Evolutionary conservation across 164 flowering plant genomes (phyloP), one percentile per base, ranked within the genome.

Genomic region (Chimonanthus salicifolius): DNA sequence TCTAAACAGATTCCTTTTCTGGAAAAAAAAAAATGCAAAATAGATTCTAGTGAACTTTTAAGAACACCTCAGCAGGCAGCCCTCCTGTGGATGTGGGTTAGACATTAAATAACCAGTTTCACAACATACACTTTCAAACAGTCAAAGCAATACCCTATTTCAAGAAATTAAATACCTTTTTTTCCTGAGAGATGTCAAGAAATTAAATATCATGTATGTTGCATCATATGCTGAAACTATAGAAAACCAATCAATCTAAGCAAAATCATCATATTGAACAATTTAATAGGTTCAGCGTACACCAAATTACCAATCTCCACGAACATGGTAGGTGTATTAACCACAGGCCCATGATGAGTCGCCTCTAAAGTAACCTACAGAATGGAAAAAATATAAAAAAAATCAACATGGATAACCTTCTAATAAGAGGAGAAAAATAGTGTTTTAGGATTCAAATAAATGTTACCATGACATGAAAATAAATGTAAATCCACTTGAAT

Each of bases 281-380:
- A 66, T 66, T 21, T 18, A 58, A 48, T 68, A 58, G 20, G 33
- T 43, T 74, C 4, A 67, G 71, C 51, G 49, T 58, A 72, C 44
- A 74, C 68, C 77, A 16, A 78, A 71, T 74, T 81, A 91, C 99
- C 98, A 76, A 92, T 92, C 82, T 94, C 99, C n/a, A 92, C 64
- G 71, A 94, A 94, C 98, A 92, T 83, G 62, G 99, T 87, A 3
- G 96, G 96, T 49, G 85, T 84, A 74, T 80, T 81, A 6, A 90
- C 87, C 64, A 82, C 75, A 63, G 99, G 98, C 73, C 98, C 99
- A 80, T 94, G 98, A 89, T 92, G 99, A 76, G 99, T 92, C 62
- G 86, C 99, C 89, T 92, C 99, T 87, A 92, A 80, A 49, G 99
- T 92, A 63, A 94, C 80, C 98, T 94, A 51, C 70, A 74, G 10